These are phyloP conservation scores for Pseudozyma sp. DNA, from an alignment of 1,284 basidiomycete genomes.

Conservation along the genomic window DNA sequence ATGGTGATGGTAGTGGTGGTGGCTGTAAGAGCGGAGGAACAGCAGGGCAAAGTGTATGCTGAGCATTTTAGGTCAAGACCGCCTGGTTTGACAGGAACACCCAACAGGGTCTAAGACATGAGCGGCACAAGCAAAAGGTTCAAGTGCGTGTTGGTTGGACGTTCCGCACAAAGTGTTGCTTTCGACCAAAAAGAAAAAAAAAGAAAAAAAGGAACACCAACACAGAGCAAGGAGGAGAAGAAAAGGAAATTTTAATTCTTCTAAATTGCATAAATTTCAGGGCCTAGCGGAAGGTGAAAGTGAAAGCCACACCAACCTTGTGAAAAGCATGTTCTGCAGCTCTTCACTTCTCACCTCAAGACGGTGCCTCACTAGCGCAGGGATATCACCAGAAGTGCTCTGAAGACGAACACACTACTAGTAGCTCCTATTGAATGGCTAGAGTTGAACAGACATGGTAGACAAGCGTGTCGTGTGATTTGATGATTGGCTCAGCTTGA, in stretches of 20 bases:
- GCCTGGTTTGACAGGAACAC: neutral
- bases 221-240: neutral
- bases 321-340: too few species aligned
- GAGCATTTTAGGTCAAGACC: neutral
- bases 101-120: neutral
- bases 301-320: too few species aligned
- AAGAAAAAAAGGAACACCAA: slow-evolving; percentile 4
- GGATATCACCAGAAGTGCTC: too few species aligned
- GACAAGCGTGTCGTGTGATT: neutral
- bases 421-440: too few species aligned
- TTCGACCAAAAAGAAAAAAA: slow-evolving; percentile 12
- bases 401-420: too few species aligned
- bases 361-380: too few species aligned
- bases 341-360: too few species aligned
- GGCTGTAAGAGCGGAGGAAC: neutral
- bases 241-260: neutral
- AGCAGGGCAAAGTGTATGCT: neutral
- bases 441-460: too few species aligned
- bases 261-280: too few species aligned
- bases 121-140: neutral
- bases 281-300: too few species aligned
- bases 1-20: neutral
- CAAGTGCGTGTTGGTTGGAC: slow-evolving; percentile 2
- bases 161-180: slow-evolving; percentile 14
- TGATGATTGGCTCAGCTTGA: too few species aligned